phyloP scores from a whole-genome alignment of 495 filamentous ascomycete genomes.

The Baudoinia panamericana region DNA sequence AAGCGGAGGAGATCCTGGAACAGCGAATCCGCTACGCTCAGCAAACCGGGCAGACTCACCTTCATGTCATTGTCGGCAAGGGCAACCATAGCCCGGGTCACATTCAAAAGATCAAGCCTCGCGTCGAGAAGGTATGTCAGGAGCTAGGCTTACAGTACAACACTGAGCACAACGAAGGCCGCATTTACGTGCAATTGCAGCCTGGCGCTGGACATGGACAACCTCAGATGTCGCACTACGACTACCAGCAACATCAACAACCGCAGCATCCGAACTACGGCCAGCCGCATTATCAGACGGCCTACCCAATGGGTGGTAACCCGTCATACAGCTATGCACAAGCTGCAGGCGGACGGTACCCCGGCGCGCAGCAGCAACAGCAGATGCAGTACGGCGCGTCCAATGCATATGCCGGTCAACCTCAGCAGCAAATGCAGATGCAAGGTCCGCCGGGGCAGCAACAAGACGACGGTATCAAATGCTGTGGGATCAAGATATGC shows the following conservation, averaged over 20 bases:
- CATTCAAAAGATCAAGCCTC: slow-evolving; percentile 82
- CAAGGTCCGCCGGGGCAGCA: slow-evolving; percentile 4
- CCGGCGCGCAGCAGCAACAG: slow-evolving; percentile 5
- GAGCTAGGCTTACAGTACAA: slow-evolving; percentile 69
- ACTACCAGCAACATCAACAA: slow-evolving; percentile 9
- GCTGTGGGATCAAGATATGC: slow-evolving; percentile 20
- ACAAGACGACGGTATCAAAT: slow-evolving; percentile 16
- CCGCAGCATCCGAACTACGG: slow-evolving; percentile 19
- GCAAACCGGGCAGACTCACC: slow-evolving; percentile 55
- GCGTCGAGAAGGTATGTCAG: slow-evolving; percentile 71
- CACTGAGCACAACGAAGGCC: slow-evolving; percentile 76
- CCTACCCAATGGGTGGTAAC: slow-evolving; percentile 18
- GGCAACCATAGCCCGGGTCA: slow-evolving; percentile 72
- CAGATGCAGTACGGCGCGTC: slow-evolving; percentile 12
- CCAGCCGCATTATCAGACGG: slow-evolving; percentile 18
- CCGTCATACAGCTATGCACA: slow-evolving; percentile 14
- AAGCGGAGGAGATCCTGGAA: slow-evolving; percentile 82
- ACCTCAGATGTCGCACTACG: slow-evolving; percentile 1
- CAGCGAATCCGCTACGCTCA: slow-evolving; percentile 64
- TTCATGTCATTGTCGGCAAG: slow-evolving; percentile 87
- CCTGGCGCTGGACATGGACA: slow-evolving; percentile 4
- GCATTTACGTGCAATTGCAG: slow-evolving; percentile 59
- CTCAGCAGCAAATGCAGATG: slow-evolving; percentile 14
- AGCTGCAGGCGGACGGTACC: slow-evolving; percentile 5
- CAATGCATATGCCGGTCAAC: slow-evolving; percentile 8